Evolutionary conservation across 768 basidiomycete genomes (phyloP).

Genomic region (Lepiota subincarnata): DNA sequence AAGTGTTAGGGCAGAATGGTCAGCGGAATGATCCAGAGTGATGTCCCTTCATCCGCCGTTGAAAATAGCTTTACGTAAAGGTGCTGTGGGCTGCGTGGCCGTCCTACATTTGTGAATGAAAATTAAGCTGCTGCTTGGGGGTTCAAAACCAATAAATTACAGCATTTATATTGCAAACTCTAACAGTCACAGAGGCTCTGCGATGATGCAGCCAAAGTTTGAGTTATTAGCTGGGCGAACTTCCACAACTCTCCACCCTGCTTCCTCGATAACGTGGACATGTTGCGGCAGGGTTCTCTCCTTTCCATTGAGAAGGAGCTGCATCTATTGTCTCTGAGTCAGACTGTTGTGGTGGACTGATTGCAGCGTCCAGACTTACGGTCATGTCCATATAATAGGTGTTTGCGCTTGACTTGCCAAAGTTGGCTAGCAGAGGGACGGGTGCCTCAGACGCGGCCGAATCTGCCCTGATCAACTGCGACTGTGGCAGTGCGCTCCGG

Average conservation of each 20-base stretch:
- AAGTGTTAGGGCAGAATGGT: neutral
- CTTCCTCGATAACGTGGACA: conserved; percentile 1
- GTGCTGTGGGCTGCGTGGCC: no score
- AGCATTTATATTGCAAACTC: no score
- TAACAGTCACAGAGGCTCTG: neutral
- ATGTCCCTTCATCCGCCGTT: neutral
- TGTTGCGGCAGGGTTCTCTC: conserved; percentile 11
- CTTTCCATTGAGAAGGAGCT: conserved; percentile 9
- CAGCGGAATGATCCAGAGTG: neutral
- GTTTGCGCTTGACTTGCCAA: conserved; percentile 68
- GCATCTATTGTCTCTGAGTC: neutral
- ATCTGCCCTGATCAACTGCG: neutral
- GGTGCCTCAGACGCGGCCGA: conserved; percentile 29
- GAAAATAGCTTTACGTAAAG: no score
- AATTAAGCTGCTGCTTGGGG: no score
- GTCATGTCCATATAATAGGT: conserved; percentile 71
- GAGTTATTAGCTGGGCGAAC: conserved; percentile 1
- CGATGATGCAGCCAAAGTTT: conserved; percentile 9
- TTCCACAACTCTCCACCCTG: conserved; percentile 3
- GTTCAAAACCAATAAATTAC: no score
- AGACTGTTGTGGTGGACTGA: neutral
- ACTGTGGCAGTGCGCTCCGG: conserved; percentile 24
- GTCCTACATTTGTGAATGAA: no score
- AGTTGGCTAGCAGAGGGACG: conserved; percentile 64
- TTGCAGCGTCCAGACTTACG: conserved; percentile 29